Evolutionary conservation across 108 stramenopile species (phyloP), one percentile per base, ranked within the genome.

Genomic region (Seminavis robusta): DNA sequence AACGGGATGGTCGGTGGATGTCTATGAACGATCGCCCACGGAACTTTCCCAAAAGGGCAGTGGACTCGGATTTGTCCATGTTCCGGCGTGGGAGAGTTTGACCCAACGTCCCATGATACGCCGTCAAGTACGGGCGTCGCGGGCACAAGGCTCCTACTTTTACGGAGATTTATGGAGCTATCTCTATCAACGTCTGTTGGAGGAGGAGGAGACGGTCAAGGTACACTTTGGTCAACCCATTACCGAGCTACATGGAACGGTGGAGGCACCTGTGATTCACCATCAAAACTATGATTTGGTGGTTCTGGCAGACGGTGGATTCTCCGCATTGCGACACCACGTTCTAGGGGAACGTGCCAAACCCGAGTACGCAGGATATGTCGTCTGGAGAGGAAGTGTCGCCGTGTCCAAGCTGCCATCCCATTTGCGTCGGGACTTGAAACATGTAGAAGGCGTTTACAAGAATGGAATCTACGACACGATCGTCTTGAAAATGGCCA

Each of bases 21-120:
- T 84, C 7, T 81, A 69, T 59, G 83, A 84, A 61, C 79, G 79
- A 0, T 65, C 57, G 4, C 11, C 25, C 3, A 44, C 44, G 15
- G 44, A 42, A 3, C 19, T 58, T 20, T n/a, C 27, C 32, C 5
- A 45, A 58, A 45, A 58, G 19, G 57, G 57, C 4, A 58, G 57
- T 58, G 57, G 57, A 11, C 23, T 58, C 27, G 57, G 57, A 32
- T 58, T 28, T 58, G 57, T 58, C 27, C 20, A 58, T 17, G 57
- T 58, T 32, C 29, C 42, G 23, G 57, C 57, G 4, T 58, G 57
- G 57, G 57, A 58, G 19, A 44, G 44, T 29, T 19, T 58, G 6
- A 25, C 9, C 4, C 9, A 9, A 4, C 17, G 26, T 25, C 55
- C 55, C 37, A 58, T 58, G 57, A 58, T 58, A 27, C 57, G 57